Percentiles rank a stretch among this genome's conserved stretches.
These are phyloP conservation scores for Alternaria alternata DNA, from an alignment of 2,329 filamentous ascomycete genomes.

Conservation along the genomic window DNA sequence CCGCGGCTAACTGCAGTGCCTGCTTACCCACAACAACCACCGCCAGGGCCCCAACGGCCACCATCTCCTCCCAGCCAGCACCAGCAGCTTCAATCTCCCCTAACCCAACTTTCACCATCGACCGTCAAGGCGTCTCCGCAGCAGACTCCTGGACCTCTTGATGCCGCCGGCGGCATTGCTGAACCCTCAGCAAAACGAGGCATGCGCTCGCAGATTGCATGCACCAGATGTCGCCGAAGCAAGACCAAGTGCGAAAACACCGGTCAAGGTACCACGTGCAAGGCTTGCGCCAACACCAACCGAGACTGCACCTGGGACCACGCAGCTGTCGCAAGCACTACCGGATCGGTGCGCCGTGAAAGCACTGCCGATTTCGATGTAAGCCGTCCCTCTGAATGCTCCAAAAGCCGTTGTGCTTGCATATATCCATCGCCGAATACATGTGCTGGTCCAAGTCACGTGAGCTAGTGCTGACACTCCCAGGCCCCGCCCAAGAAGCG, in stretches of 20 bases:
- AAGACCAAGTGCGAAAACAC: slow-evolving; percentile 90
- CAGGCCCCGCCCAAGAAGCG: slow-evolving; percentile 33
- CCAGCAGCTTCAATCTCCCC: slow-evolving; percentile 30
- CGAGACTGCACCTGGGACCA: slow-evolving; percentile 77
- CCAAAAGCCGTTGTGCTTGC: not conserved
- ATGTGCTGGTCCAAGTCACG: not conserved
- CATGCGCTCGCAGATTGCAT: slow-evolving; percentile 83
- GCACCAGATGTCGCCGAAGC: slow-evolving; percentile 76
- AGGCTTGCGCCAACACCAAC: slow-evolving; percentile 75
- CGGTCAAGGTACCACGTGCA: slow-evolving; percentile 74
- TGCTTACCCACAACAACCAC: slow-evolving; percentile 21
- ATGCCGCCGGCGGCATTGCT: slow-evolving; percentile 27
- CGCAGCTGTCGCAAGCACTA: slow-evolving; percentile 44
- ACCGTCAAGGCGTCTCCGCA: slow-evolving; percentile 42
- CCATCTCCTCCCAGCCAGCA: slow-evolving; percentile 29
- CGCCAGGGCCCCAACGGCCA: slow-evolving; percentile 21
- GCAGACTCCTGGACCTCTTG: slow-evolving; percentile 34
- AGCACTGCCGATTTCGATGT: slow-evolving; percentile 37
- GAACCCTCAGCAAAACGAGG: slow-evolving; percentile 39
- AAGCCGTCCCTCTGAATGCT: slow-evolving; percentile 11
- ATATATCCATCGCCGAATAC: not conserved
- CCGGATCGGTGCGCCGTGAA: slow-evolving; percentile 53
- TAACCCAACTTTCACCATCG: slow-evolving; percentile 37
- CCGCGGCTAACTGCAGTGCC: slow-evolving; percentile 32
- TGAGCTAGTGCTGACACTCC: slow-evolving; percentile 1